A percentile compares a stretch with the other conserved stretches of the same genome.
These are phyloP conservation scores for Neurospora tetrasperma DNA, from an alignment of 495 filamentous ascomycete species.

Conservation along the genomic window DNA sequence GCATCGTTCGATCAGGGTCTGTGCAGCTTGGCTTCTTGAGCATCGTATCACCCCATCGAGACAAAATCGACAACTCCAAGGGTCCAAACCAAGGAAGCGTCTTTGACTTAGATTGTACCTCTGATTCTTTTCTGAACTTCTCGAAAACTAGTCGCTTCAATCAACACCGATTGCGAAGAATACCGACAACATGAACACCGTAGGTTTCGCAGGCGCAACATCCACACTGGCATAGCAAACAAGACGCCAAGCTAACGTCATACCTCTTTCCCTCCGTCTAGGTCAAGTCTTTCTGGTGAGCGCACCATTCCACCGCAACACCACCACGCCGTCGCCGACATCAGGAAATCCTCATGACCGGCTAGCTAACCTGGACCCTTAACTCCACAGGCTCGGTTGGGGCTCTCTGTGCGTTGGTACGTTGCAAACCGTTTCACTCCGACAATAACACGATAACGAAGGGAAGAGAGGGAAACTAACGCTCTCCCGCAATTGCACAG, in stretches of 20 bases:
- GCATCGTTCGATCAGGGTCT: not conserved
- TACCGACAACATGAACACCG: conserved; percentile 18
- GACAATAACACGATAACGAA: not conserved
- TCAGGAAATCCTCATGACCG: not conserved
- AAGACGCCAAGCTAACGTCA: conserved; percentile 6
- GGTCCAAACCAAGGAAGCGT: not conserved
- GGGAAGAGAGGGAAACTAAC: conserved; percentile 10
- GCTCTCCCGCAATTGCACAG: conserved; percentile 30
- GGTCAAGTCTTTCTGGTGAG: conserved; percentile 55
- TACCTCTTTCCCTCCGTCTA: conserved; percentile 18
- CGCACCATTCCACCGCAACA: not conserved
- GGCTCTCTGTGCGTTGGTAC: conserved; percentile 71
- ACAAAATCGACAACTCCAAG: not conserved
- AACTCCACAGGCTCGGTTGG: conserved; percentile 62
- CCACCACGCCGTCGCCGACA: not conserved
- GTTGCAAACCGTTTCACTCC: conserved; percentile 9
- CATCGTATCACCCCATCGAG: conserved; percentile 21
- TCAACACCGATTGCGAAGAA: not conserved
- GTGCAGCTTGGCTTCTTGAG: conserved; percentile 13
- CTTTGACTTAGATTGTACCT: not conserved
- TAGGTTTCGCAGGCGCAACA: conserved; percentile 3
- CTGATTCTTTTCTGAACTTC: not conserved
- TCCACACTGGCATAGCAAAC: not conserved
- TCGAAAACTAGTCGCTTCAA: not conserved
- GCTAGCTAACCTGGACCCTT: not conserved